phyloP scores from a whole-genome alignment of 176 grass and related monocot genomes.

The Carex cristatella region DNA sequence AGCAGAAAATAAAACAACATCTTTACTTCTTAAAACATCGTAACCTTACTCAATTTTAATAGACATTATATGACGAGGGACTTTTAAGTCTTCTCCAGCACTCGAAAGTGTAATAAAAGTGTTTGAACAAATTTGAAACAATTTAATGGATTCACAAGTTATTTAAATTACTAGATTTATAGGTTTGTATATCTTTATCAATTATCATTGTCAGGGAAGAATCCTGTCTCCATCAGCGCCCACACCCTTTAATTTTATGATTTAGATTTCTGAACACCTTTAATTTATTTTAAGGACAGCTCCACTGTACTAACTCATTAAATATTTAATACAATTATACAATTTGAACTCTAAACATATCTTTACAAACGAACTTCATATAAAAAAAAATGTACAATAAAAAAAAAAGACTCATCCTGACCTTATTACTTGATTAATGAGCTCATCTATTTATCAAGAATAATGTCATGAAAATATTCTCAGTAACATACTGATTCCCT shows the following conservation, averaged over 20 bases:
- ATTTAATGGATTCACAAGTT: neutral
- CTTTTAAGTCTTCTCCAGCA: too few species aligned
- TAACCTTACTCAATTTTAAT: too few species aligned
- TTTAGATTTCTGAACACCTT: neutral
- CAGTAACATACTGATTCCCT: neutral
- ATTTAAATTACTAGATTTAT: neutral
- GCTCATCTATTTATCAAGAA: slow-evolving; percentile 15
- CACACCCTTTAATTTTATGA: neutral
- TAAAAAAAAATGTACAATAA: neutral
- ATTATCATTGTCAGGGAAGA: neutral
- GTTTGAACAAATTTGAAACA: neutral
- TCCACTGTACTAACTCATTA: neutral
- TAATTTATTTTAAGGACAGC: neutral
- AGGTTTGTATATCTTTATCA: neutral
- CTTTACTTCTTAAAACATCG: too few species aligned
- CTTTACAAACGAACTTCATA: neutral
- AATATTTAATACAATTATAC: neutral
- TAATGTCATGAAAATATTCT: neutral
- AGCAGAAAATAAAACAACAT: too few species aligned
- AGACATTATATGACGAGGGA: too few species aligned
- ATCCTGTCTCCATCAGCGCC: neutral
- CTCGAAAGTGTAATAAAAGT: neutral
- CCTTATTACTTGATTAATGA: neutral
- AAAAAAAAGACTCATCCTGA: neutral
- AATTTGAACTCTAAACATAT: neutral